Evolutionary conservation across 1,284 basidiomycete genomes (phyloP).

Genomic region (Trichosporon coremiiforme): DNA sequence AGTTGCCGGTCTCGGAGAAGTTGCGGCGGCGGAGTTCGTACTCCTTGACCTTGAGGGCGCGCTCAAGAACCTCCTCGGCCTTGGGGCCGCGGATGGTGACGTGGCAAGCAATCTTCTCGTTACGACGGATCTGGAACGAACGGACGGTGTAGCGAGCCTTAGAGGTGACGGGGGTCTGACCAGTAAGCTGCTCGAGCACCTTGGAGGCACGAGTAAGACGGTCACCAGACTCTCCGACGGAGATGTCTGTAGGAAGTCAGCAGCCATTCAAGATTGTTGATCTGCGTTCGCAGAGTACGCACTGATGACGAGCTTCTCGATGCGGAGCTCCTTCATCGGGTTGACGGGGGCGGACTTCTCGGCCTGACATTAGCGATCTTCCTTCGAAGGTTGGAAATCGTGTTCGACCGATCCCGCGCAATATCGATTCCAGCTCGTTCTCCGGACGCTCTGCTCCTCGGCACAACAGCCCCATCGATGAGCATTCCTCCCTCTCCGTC

Average conservation of each 20-base stretch:
- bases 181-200: slow-evolving; percentile 98
- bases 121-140: slow-evolving; percentile 98
- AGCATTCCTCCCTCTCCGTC: neutral
- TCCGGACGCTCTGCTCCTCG: neutral
- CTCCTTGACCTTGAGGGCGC: slow-evolving; percentile 99
- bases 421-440: neutral
- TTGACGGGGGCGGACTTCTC: slow-evolving; percentile 87
- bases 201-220: slow-evolving; percentile 98
- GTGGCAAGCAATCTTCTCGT: slow-evolving; percentile 99
- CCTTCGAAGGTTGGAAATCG: neutral
- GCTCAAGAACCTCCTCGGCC: slow-evolving; percentile 99
- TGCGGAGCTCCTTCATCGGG: slow-evolving; percentile 93
- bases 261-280: no score
- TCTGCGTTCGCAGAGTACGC: slow-evolving; percentile 56
- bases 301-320: slow-evolving; percentile 99
- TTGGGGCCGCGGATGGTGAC: slow-evolving; percentile 99
- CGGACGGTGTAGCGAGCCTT: slow-evolving; percentile 99
- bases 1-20: slow-evolving; percentile 96
- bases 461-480: neutral
- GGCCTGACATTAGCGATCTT: slow-evolving; percentile 62
- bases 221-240: slow-evolving; percentile 99
- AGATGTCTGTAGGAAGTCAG: slow-evolving; percentile 74
- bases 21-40: slow-evolving; percentile 91
- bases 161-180: slow-evolving; percentile 98
- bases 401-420: neutral